Evolutionary conservation across 768 basidiomycete species (phyloP), one percentile per base, ranked within the genome.

Genomic region (Pleurotus platypus): DNA sequence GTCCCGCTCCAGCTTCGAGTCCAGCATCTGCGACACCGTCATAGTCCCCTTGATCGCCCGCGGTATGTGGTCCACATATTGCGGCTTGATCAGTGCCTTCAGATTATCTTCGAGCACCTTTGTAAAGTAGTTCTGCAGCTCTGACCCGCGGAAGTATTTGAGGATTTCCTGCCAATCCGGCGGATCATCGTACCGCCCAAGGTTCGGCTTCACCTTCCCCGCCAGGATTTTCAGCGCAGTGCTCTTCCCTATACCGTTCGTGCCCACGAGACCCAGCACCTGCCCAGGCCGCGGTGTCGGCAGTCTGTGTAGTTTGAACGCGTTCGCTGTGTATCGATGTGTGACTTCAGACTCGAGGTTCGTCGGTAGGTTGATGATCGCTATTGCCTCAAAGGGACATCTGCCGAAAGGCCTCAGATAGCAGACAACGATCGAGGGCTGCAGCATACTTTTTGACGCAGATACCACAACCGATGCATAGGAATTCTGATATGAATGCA

Each of bases 391-490:
- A 67, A 99, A 99, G 24, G 97, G 97, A 68, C 97, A 99, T 75
- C 96, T 98, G 62, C 3, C 40, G 38, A 48, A 38, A 30, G 42
- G 45, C 15, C 35, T 49, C 11, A 57, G 12, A 46, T 30, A 27
- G 15, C 18, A 16, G 46, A 57, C 20, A 37, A 11, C 46, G 38
- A 47, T 55, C 22, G 30, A 60, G 9, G 27, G 27, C 53, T 40
- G 24, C 18, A 30, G 75, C 89, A 69, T 67, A 97, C 96, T 98
- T 99, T 77, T 98, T 98, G 35, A 98, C 95, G 70, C 97, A 99
- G 67, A 99, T 98, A 90, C 97, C 97, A 73, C 97, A 99, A 65
- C 97, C 97, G 60, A 99, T 99, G 70, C 97, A 99, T 56, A 99
- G 79, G 70, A 96, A 94, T 71, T 99, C 97, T 24, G 97, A 98